Evolutionary conservation across 768 basidiomycete genomes (phyloP), one percentile per base, ranked within the genome.

Genomic region (Trichaptum fuscoviolaceum): DNA sequence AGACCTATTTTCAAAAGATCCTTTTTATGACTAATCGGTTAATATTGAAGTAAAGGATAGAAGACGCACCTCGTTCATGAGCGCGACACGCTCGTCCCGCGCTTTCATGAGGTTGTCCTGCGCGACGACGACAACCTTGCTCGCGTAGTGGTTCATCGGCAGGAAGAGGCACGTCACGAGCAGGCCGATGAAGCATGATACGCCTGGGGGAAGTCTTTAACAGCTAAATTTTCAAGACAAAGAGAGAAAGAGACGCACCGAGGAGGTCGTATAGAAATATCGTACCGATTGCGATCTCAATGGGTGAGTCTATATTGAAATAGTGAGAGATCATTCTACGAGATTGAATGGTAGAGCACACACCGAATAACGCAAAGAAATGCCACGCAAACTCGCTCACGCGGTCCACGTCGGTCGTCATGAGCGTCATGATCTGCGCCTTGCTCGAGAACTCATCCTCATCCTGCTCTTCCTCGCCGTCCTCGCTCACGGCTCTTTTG

Each of bases 361-460:
- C 68, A 89, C 90, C 90, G 64, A 93, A 81, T 52, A 93, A 82
- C 0, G 89, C 80, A 73, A 91, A 93, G 63, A 90, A 69, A 73
- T 93, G 90, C 87, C 87, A 91, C 1, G 87, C 78, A 72, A 96
- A 92, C 63, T 96, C 92, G 74, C 89, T 87, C 68, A 96, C 89
- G 65, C 95, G 84, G 74, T 96, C 93, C 30, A 95, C 93, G 70
- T 97, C 95, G 6, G 93, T 95, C 7, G 95, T 96, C 92, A 96
- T 95, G 30, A 96, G 84, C 1, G 92, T 96, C 94, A 96, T 95
- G 71, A 97, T 88, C 77, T 96, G 85, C n/a, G 82, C 79, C 71
- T 86, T 86, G 66, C 81, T 83, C 27, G 79, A 80, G 68, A 85
- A 84, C 18, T 81, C 83, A 58, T 77, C 78, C n/a, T 78, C 82